Base-by-base conservation (phyloP, 2,329 filamentous ascomycete genomes). In the Cordyceps tenuipes region DNA sequence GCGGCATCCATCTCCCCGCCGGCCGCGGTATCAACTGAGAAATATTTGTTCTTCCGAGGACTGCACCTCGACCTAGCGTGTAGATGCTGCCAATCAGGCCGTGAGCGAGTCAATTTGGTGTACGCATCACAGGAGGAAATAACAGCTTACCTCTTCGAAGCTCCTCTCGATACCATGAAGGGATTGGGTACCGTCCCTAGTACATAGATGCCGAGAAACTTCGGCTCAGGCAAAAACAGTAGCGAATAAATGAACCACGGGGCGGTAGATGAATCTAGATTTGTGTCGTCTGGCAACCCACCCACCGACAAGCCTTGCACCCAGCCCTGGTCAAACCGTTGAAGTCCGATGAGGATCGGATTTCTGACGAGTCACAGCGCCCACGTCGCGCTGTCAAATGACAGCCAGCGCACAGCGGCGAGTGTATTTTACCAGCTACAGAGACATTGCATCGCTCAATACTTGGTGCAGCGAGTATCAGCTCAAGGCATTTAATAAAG, bases 201-300 rank as follows among this genome's bases (percentile, higher is more conserved):
- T 55, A 60, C 58, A 7, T 60, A 17, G 44, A 29, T 55, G 12
- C 58, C 58, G 58, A 60, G 58, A 60, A 60, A 60, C 58, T 54
- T 60, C 58, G 58, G 58, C 52, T 56, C 21, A 17, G 13, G 31
- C 47, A 46, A 31, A n/a, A n/a, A 47, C 56, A 29, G 34, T 34
- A 57, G 23, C 46, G 23, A 58, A 26, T 36, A n/a, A 52, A 34
- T 46, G 51, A 58, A 58, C 56, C n/a, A 46, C 39, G 46, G 19
- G 39, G 48, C 46, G 56, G 56, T 48, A 47, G 41, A 59, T 59
- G 29, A 49, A 49, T 49, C 50, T 48, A 60, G 43, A 54, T 60
- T 60, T 54, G 43, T 43, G 50, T 26, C 6, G 13, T 23, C 57
- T 31, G 34, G 47, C 51, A 60, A 53, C 44, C 57, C 57, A 60